Evolutionary conservation across 1,139 yeast species (phyloP).

Genomic region (Sugiyamaella grinbergsii): DNA sequence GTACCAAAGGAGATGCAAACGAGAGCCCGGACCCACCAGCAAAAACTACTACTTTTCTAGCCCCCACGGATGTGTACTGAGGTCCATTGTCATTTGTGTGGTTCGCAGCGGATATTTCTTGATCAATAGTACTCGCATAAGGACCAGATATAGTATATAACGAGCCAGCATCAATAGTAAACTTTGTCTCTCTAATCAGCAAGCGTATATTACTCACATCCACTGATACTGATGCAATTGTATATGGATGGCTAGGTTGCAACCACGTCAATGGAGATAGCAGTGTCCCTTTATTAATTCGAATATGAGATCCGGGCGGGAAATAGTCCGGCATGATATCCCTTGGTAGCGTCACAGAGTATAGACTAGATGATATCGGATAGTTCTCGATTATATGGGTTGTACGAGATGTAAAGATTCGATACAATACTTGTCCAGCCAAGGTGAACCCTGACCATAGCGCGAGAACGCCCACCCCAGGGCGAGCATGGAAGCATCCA

Average conservation of each 20-base stretch:
- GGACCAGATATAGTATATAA: slow-evolving; percentile 40
- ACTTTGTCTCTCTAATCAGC: slow-evolving; percentile 47
- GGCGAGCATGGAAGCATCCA: slow-evolving; percentile 76
- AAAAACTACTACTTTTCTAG: slow-evolving; percentile 54
- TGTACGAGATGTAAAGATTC: slow-evolving; percentile 38
- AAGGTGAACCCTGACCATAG: slow-evolving; percentile 52
- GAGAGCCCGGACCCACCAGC: slow-evolving; percentile 92
- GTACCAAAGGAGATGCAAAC: slow-evolving; percentile 59
- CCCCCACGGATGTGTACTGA: slow-evolving; percentile 33
- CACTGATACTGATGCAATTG: slow-evolving; percentile 68
- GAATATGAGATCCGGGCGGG: slow-evolving; percentile 52
- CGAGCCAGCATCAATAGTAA: slow-evolving; percentile 34
- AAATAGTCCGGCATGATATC: slow-evolving; percentile 38
- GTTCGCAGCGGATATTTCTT: not conserved
- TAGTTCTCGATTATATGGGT: slow-evolving; percentile 36
- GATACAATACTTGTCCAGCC: slow-evolving; percentile 45
- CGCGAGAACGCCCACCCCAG: slow-evolving; percentile 59
- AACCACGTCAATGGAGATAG: slow-evolving; percentile 47
- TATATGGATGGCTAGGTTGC: slow-evolving; percentile 76
- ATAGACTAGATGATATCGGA: slow-evolving; percentile 37
- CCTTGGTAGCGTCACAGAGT: slow-evolving; percentile 43
- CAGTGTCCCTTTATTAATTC: slow-evolving; percentile 44
- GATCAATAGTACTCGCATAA: slow-evolving; percentile 22
- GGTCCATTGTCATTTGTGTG: slow-evolving; percentile 19
- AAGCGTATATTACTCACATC: slow-evolving; percentile 47